phyloP scores from a whole-genome alignment of 1,284 basidiomycete species.

The Moesziomyces parantarcticus region DNA sequence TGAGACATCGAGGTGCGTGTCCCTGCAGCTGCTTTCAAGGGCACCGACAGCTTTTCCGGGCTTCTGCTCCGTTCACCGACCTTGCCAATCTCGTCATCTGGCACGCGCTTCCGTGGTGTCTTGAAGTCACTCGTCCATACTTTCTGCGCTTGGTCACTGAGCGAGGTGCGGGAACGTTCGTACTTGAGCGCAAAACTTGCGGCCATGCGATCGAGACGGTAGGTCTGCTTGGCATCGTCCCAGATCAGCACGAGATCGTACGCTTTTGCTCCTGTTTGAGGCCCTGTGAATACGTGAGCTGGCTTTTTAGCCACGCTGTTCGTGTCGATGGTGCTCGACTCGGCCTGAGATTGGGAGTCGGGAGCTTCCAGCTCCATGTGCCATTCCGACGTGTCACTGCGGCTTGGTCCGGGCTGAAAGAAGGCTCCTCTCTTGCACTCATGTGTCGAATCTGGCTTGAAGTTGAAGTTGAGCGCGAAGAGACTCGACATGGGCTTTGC shows the following conservation, averaged over 20 bases:
- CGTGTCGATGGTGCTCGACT: not conserved
- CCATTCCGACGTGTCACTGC: conserved; percentile 28
- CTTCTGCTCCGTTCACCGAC: not conserved
- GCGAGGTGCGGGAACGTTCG: conserved; percentile 33
- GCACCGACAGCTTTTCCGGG: not conserved
- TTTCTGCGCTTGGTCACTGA: conserved; percentile 19
- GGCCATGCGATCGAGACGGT: conserved; percentile 33
- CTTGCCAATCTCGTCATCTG: not conserved
- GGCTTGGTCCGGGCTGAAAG: conserved; percentile 9
- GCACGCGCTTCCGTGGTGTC: not conserved
- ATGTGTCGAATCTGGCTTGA: conserved; percentile 43
- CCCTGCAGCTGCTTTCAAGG: not conserved
- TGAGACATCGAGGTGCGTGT: not conserved
- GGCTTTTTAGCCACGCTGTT: conserved; percentile 4
- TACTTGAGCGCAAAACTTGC: conserved; percentile 37
- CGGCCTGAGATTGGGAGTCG: conserved; percentile 3
- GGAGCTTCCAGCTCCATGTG: conserved; percentile 39
- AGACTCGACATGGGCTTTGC: conserved; percentile 14
- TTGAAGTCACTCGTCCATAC: conserved; percentile 7
- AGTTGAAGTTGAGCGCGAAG: conserved; percentile 44
- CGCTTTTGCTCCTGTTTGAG: conserved; percentile 21
- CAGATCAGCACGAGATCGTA: conserved; percentile 40
- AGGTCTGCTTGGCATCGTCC: conserved; percentile 17
- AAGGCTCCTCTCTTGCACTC: conserved; percentile 36
- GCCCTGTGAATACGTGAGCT: conserved; percentile 41